Evolutionary conservation across 2,329 filamentous ascomycete species (phyloP).

Genomic region (Aspergillus unguis): DNA sequence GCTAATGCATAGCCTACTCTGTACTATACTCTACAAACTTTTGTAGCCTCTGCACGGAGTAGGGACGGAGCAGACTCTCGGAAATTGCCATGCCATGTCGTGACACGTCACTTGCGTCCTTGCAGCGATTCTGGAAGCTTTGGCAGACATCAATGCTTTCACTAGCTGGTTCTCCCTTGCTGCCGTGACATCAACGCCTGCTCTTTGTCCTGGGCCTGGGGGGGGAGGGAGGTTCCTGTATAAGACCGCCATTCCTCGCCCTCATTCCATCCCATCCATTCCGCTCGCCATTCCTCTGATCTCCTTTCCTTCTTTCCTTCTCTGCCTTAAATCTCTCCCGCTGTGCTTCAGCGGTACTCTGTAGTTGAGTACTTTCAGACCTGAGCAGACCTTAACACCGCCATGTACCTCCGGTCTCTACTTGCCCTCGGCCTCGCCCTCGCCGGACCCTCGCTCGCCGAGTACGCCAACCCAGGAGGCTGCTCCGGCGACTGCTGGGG

Average conservation of each 20-base stretch:
- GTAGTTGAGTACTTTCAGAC: background rate
- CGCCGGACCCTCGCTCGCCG: constrained; percentile 12
- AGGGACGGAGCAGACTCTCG: background rate
- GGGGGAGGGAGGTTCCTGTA: background rate
- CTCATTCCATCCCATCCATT: too few species aligned
- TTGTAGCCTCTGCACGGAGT: background rate
- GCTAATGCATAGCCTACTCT: too few species aligned
- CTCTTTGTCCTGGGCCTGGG: too few species aligned
- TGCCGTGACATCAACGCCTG: constrained; percentile 4
- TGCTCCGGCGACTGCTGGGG: constrained; percentile 34
- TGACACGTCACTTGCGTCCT: constrained; percentile 10
- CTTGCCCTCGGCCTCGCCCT: constrained; percentile 11
- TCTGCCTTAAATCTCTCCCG: too few species aligned
- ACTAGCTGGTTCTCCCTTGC: constrained; percentile 1
- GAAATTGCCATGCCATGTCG: background rate
- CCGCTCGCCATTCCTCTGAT: too few species aligned
- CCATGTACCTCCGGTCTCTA: background rate
- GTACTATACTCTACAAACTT: too few species aligned
- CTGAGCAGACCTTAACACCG: too few species aligned
- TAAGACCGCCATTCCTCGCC: background rate
- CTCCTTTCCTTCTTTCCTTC: too few species aligned
- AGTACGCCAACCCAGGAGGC: constrained; percentile 29
- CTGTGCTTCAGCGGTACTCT: background rate
- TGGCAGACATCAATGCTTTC: background rate
- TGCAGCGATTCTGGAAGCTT: constrained; percentile 3